phyloP scores from a whole-genome alignment of 306 rosid genomes.

The Gillenia trifoliata region DNA sequence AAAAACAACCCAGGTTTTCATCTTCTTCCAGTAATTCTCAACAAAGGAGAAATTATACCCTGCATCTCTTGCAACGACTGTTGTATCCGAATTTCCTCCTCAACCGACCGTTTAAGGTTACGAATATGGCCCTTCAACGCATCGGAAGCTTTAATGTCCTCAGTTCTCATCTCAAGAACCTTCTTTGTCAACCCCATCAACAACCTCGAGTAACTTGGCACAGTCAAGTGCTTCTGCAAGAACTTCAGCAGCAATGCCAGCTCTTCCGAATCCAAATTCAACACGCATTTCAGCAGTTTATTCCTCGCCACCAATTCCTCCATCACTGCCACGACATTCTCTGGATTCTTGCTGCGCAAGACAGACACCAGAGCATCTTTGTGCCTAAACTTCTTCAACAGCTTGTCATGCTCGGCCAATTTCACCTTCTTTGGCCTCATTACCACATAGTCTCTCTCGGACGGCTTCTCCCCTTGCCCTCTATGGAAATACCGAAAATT shows the following conservation, averaged over 20 bases:
- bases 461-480: constrained; percentile 80
- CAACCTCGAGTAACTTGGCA: constrained; percentile 55
- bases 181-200: constrained; percentile 65
- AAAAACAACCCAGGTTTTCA: constrained; percentile 21
- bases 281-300: constrained; percentile 59
- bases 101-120: constrained; percentile 70
- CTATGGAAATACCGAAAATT: constrained; percentile 65
- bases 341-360: constrained; percentile 57
- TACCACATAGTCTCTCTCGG: constrained; percentile 60
- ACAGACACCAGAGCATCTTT: constrained; percentile 71
- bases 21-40: constrained; percentile 75
- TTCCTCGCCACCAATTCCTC: constrained; percentile 83
- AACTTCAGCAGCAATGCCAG: constrained; percentile 53
- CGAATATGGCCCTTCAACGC: constrained; percentile 41
- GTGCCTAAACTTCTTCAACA: constrained; percentile 82
- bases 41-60: constrained; percentile 77
- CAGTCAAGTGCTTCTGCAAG: constrained; percentile 55
- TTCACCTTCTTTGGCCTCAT: constrained; percentile 50
- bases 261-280: constrained; percentile 57
- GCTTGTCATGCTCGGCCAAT: constrained; percentile 62
- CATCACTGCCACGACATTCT: constrained; percentile 73
- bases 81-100: constrained; percentile 73
- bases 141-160: constrained; percentile 52
- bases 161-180: constrained; percentile 64
- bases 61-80: constrained; percentile 69